Evolutionary conservation across 176 grass and related monocot genomes (phyloP).

Genomic region (Oryza meyeriana): DNA sequence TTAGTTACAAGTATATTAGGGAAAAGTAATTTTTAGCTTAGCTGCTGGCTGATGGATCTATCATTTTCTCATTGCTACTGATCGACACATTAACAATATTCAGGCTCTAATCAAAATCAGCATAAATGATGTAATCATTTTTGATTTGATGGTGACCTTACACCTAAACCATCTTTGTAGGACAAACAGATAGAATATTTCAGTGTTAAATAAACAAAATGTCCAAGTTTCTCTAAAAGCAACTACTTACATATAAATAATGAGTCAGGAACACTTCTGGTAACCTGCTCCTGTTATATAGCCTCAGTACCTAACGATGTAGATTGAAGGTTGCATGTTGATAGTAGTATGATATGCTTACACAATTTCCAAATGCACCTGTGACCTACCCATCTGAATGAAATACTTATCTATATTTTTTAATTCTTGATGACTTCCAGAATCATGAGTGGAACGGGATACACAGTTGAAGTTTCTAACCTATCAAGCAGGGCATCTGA

Average conservation of each 20-base stretch:
- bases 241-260: not conserved
- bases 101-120: not conserved
- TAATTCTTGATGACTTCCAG: constrained; percentile 44
- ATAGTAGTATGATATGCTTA: not conserved
- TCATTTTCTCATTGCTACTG: not conserved
- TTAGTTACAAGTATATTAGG: not conserved
- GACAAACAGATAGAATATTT: not conserved
- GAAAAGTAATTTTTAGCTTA: not conserved
- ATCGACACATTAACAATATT: not conserved
- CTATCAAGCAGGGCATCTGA: constrained; percentile 72
- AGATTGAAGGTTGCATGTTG: not conserved
- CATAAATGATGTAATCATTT: constrained; percentile 13
- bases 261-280: not conserved
- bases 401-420: constrained; percentile 2
- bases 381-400: not conserved
- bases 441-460: constrained; percentile 62
- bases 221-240: not conserved
- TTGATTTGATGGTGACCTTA: constrained; percentile 17
- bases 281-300: not conserved
- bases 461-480: constrained; percentile 88
- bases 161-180: constrained; percentile 17
- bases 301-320: not conserved
- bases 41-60: not conserved
- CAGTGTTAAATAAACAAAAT: not conserved
- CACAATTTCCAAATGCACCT: not conserved